These are phyloP conservation scores for Umbilicus rupestris DNA, from an alignment of 164 flowering plant genomes.

Conservation along the genomic window DNA sequence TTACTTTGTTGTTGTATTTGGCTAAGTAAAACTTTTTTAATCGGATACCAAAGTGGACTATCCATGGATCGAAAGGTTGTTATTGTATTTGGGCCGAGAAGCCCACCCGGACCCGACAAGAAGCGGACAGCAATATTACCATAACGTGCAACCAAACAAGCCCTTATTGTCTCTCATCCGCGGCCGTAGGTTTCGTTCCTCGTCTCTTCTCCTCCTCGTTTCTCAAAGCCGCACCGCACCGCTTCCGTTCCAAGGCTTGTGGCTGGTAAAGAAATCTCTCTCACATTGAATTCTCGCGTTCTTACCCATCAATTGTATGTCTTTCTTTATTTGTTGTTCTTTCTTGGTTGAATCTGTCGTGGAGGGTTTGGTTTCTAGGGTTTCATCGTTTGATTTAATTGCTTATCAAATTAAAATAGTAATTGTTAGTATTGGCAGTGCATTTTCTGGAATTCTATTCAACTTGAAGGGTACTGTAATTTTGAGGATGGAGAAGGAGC, in stretches of 20 bases:
- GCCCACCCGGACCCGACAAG: not conserved
- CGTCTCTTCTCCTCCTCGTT: not conserved
- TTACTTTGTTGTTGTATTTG: too few species aligned
- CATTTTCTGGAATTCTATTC: too few species aligned
- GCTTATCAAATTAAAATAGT: too few species aligned
- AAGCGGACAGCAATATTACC: too few species aligned
- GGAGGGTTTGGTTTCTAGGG: not conserved
- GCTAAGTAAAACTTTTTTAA: too few species aligned
- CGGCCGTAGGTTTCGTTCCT: not conserved
- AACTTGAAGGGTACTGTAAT: not conserved
- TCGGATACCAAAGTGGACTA: too few species aligned
- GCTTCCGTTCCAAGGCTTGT: not conserved
- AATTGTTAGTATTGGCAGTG: too few species aligned
- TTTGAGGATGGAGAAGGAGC: conserved; percentile 58
- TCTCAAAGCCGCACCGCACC: not conserved
- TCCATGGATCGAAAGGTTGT: too few species aligned
- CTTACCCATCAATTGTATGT: not conserved
- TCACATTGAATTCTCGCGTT: not conserved
- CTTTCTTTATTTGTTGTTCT: not conserved
- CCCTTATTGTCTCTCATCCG: not conserved
- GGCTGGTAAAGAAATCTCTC: not conserved
- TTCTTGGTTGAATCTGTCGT: not conserved
- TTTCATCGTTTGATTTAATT: not conserved
- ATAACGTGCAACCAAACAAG: too few species aligned
- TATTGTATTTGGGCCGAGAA: not conserved